phyloP scores from a whole-genome alignment of 352 stramenopile genomes.

The Phytopythium oedochilum region DNA sequence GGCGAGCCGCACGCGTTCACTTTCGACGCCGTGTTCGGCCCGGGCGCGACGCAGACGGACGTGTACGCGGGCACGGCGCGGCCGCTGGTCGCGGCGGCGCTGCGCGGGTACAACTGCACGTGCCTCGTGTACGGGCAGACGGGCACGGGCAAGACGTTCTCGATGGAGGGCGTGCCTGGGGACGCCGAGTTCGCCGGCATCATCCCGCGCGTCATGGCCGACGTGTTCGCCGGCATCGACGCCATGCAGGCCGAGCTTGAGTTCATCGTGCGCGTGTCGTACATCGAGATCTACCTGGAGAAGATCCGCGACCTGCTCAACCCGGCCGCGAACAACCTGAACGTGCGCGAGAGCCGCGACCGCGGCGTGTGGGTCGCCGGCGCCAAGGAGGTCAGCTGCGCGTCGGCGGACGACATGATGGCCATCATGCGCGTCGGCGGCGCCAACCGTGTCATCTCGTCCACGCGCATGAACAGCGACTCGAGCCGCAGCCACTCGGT shows the following conservation, averaged over 20 bases:
- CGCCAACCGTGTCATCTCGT: slow-evolving; percentile 87
- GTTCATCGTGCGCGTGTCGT: slow-evolving; percentile 96
- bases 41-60: slow-evolving; percentile 32
- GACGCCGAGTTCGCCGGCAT: slow-evolving; percentile 64
- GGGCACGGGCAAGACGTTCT: slow-evolving; percentile 90
- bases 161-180: slow-evolving; percentile 79
- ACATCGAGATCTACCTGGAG: slow-evolving; percentile 99
- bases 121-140: slow-evolving; percentile 93
- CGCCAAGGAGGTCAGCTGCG: slow-evolving; percentile 58
- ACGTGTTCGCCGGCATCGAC: slow-evolving; percentile 65
- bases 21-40: slow-evolving; percentile 71
- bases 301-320: slow-evolving; percentile 95
- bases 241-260: slow-evolving; percentile 73
- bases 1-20: slow-evolving; percentile 54
- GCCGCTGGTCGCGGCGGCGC: slow-evolving; percentile 48
- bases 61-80: slow-evolving; percentile 66
- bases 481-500: slow-evolving; percentile 93
- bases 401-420: slow-evolving; percentile 58
- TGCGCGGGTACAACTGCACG: slow-evolving; percentile 88
- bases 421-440: slow-evolving; percentile 89
- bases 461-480: slow-evolving; percentile 90
- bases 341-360: slow-evolving; percentile 50
- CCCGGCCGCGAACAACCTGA: slow-evolving; percentile 50
- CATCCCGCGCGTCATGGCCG: slow-evolving; percentile 69
- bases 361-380: slow-evolving; percentile 61